Evolutionary conservation across 2,329 filamentous ascomycete genomes (phyloP), one percentile per base, ranked within the genome.

Genomic region (Lachnellula hyalina): DNA sequence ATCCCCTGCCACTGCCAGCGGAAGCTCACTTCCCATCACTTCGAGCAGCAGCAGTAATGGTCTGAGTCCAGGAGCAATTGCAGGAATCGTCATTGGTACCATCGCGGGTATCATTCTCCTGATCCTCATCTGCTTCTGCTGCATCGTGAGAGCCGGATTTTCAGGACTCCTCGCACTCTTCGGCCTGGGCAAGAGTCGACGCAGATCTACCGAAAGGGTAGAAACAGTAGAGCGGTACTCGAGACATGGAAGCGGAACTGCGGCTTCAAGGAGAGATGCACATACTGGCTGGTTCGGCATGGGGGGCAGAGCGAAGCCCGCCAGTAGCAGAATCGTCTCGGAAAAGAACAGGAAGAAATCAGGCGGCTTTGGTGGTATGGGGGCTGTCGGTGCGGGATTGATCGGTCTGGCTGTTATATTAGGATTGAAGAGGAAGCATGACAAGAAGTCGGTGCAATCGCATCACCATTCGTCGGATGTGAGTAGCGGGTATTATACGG

Each of bases 81-180:
- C 89, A 15, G 88, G 88, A 57, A 92, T 92, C 65, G 88, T 92
- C 61, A 85, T 92, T 53, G 88, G 88, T 59, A 80, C 83, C 11
- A 76, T 92, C 48, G 79, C 80, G 14, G 88, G 86, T 58, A 76
- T 90, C 36, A 71, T 79, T 41, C 75, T 92, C 2, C 79, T 92
- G 21, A 74, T 86, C 4, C 77, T 89, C 7, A 73, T 91, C 65
- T 90, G 86, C 76, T 84, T 89, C 74, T 91, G 84, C 78, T 89
- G 86, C 75, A 84, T 85, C 56, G 77, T 80, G 55, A 77, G 80
- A 60, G 81, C 81, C 28, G 28, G 28, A 32, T 32, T 32, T 32
- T 32, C 28, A 32, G 28, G 28, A 32, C 28, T 32, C 28, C 28
- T 32, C 9, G 28, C 28, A 12, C 28, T 88, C 62, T 81, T 89